Base-by-base conservation (phyloP, 1,139 yeast genomes). In the Yamadazyma trypodendri region DNA sequence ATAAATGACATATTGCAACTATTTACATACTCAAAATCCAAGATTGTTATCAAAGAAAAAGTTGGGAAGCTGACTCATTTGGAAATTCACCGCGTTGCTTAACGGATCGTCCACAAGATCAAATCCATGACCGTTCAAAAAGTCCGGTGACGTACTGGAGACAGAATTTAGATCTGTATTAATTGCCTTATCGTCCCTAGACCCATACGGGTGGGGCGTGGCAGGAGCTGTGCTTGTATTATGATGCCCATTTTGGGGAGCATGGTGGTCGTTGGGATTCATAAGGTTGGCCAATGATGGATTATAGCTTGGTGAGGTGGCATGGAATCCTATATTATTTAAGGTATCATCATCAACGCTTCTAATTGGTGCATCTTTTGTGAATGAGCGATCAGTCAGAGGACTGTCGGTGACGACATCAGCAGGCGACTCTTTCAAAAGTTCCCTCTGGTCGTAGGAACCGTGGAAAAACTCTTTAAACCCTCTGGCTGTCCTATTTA, bases 21-120 rank as follows among this genome's bases (percentile, higher is more conserved):
- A n/a, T n/a, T n/a, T n/a, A n/a, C n/a, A n/a, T n/a, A n/a, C n/a
- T 41, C 40, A 55, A 29, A 53, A 47, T 21, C 67, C 67, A 30
- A 61, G 41, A 37, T 63, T 65, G 40, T 64, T 65, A 44, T 68
- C 75, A 43, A 61, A 65, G 46, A 69, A 68, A 40, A 63, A 65
- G 43, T 68, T 68, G 10, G 75, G 75, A 38, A 68, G 34, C 10
- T 38, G 38, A 30, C 42, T 45, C 40, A 49, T 40, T 34, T 48
- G 52, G n/a, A 21, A 34, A 24, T 41, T 44, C 4, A 48, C 35
- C 32, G 48, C 33, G 25, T 36, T 37, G 16, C 35, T 36, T 8
- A 49, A n/a, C 4, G 40, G 17, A 4, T 46, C 52, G 10, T 46
- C 52, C 8, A 34, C 34, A 13, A 32, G 13, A 12, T 37, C 41